Evolutionary conservation across 2,329 filamentous ascomycete species (phyloP), one percentile per base, ranked within the genome.

Genomic region (Gremmenia infestans): DNA sequence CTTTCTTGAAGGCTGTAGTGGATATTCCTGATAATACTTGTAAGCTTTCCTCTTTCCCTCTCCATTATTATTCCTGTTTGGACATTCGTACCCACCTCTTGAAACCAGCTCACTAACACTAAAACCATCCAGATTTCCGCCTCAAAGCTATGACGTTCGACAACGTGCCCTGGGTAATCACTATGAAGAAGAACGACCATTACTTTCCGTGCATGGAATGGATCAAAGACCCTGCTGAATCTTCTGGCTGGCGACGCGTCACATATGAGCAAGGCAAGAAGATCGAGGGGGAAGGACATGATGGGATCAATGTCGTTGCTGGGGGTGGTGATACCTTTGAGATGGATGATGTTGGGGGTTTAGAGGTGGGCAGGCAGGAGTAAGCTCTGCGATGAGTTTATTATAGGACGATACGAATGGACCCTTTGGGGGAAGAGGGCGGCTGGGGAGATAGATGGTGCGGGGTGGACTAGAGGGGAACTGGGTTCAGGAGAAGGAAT

Each of bases 141-240:
- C 80, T 99, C 52, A 92, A 93, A 72, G 91, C 94, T n/a, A 91
- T 97, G 72, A 97, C 94, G 0, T 99, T 99, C 68, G 94, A 99
- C 72, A 96, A 95, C 67, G 91, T 99, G 9, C 93, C 93, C 3
- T 99, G 94, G 91, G 91, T 99, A n/a, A 90, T 95, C 40, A 99
- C 94, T 8, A 96, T 99, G 89, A 99, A 99, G 85, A 97, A 97
- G 82, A 97, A 97, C 66, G 93, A 99, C 70, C 94, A 99, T 73
- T 99, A 99, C 72, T 88, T 88, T 72, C 85, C 85, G 0, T 87
- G 83, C 0, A 81, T 83, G 72, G 85, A 88, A 67, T 86, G 83
- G 79, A 81, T 84, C 72, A 87, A 86, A 71, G 84, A 87, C 61
- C 68, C 73, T 14, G 72, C 72, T 6, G 81, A 83, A 60, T 72